Percentiles rank a stretch among this genome's conserved stretches.
Evolutionary conservation across 2,329 filamentous ascomycete genomes (phyloP).

Genomic region (Coniella lustricola): DNA sequence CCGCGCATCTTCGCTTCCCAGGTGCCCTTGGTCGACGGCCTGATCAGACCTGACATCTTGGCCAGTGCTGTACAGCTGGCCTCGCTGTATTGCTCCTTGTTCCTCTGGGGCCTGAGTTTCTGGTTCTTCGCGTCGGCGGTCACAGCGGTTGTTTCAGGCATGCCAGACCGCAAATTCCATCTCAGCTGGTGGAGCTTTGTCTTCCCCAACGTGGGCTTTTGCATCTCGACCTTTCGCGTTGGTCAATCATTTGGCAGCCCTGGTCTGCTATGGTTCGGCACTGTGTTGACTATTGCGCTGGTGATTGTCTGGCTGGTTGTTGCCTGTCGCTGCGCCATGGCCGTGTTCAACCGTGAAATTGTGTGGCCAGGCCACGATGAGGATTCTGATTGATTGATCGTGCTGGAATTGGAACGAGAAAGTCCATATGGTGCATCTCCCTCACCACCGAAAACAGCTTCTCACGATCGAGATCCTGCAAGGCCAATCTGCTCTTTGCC

Average conservation of each 20-base stretch:
- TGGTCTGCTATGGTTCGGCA: constrained; percentile 45
- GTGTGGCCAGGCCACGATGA: constrained; percentile 55
- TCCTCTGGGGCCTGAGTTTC: constrained; percentile 56
- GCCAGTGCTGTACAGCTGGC: constrained; percentile 19
- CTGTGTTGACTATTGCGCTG: constrained; percentile 48
- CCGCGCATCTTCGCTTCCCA: constrained; percentile 26
- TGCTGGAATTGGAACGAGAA: too few relatives aligned
- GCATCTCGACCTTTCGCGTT: constrained; percentile 50
- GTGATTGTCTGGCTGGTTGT: constrained; percentile 50
- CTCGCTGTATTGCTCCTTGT: constrained; percentile 41
- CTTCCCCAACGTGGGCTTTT: constrained; percentile 59
- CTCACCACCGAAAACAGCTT: too few relatives aligned
- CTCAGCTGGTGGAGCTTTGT: constrained; percentile 58
- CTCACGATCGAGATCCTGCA: too few relatives aligned
- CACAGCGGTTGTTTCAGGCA: constrained; percentile 34
- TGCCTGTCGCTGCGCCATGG: constrained; percentile 39
- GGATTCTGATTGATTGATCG: constrained; percentile 28
- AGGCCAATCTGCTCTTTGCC: not conserved
- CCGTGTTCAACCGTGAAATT: constrained; percentile 44
- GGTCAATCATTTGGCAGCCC: constrained; percentile 45
- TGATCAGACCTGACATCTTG: constrained; percentile 13
- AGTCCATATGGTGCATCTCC: too few relatives aligned
- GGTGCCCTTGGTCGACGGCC: constrained; percentile 32
- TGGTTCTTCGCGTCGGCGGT: constrained; percentile 50
- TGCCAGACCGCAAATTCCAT: constrained; percentile 29